Evolutionary conservation across 2,329 filamentous ascomycete genomes (phyloP), one percentile per base, ranked within the genome.

Genomic region (Fonsecaea monophora): DNA sequence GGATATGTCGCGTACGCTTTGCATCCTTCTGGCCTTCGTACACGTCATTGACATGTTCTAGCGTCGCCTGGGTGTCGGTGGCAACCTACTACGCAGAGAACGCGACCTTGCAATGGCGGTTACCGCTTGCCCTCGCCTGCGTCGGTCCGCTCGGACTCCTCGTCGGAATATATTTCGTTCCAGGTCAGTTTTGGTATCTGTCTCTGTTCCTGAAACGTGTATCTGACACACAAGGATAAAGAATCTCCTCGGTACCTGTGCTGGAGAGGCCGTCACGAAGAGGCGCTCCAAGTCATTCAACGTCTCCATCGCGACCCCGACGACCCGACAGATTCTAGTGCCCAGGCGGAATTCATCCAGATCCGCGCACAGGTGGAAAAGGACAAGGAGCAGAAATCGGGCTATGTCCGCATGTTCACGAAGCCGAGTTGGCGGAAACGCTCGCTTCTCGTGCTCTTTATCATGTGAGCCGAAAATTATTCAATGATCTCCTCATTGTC

Each of bases 231-330:
- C 10, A 15, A 37, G 13, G 8, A 21, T 10, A 25, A 25, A 62
- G 65, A 65, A 53, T 64, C 65, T 13, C 65, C 65, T 38, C 42
- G 65, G n/a, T 68, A 68, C 37, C 53, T 65, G 18, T 68, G 65
- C 42, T 68, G 65, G 62, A 50, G 48, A 34, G 62, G 57, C 13
- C 59, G 53, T 18, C 21, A 56, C 21, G 65, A 68, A 15, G 54
- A 30, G 38, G 62, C 65, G 6, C 65, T 68, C 4, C 32, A 61
- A 30, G 56, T 64, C 57, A 59, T 67, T 34, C 40, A 64, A 35
- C 65, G 61, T 35, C 60, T 67, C n/a, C 65, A 67, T 59, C 42
- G 57, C 32, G 65, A 67, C 37, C 18, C 45, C 15, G 30, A 35
- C 18, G 56, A 67, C 13, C 61, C 56, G 3, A 53, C 42, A 10